These are phyloP conservation scores for Fraxinus sp. DNA, from an alignment of 305 asterid species.

Conservation along the genomic window DNA sequence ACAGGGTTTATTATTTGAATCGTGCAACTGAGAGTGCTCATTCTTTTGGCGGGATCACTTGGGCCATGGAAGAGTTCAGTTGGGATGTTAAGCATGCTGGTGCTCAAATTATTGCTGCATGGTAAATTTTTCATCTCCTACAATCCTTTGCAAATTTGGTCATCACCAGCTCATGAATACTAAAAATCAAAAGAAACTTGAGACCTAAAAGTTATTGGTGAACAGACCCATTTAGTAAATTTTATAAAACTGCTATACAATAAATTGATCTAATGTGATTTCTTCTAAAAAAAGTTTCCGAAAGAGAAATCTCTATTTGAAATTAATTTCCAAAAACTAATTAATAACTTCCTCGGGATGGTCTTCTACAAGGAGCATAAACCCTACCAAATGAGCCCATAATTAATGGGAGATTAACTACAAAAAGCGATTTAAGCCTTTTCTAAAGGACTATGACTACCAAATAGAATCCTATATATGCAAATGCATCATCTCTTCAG, in stretches of 20 bases:
- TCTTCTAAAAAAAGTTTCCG: neutral
- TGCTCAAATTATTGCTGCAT: constrained; percentile 64
- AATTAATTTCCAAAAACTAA: neutral
- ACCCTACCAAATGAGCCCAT: neutral
- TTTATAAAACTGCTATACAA: neutral
- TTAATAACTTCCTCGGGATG: neutral
- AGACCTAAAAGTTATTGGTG: neutral
- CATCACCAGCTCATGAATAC: constrained; percentile 15
- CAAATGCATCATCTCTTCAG: neutral
- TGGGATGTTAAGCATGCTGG: constrained; percentile 94
- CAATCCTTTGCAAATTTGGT: constrained; percentile 7
- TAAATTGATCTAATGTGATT: neutral
- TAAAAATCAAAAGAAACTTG: neutral
- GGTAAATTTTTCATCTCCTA: constrained; percentile 41
- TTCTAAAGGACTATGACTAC: constrained; percentile 13
- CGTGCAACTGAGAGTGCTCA: constrained; percentile 52
- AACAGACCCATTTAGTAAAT: neutral
- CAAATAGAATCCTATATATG: constrained; percentile 8
- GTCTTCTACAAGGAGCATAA: neutral
- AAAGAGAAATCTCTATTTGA: neutral
- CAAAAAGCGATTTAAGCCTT: neutral
- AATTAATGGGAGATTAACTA: neutral
- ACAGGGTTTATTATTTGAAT: constrained; percentile 48
- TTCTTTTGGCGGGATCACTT: constrained; percentile 77
- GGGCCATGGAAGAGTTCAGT: constrained; percentile 84